These are phyloP conservation scores for Chlorella sorokiniana DNA, from an alignment of 139 green algal species.

Conservation along the genomic window DNA sequence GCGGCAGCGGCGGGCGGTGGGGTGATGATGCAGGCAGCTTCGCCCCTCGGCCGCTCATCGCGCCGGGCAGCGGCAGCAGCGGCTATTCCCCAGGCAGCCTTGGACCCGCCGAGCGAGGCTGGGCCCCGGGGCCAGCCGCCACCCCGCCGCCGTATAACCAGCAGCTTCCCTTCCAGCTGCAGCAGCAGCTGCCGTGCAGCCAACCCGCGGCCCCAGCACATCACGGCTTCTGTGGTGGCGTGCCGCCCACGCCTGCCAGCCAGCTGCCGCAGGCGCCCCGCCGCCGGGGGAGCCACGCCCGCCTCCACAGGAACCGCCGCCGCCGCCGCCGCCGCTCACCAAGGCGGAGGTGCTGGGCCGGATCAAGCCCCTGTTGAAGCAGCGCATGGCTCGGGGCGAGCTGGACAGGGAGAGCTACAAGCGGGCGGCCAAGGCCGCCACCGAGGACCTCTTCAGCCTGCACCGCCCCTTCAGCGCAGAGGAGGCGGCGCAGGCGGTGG, in stretches of 20 bases:
- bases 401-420: conserved; percentile 15
- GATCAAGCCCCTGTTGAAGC: conserved; percentile 12
- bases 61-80: background rate
- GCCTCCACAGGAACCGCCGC: background rate
- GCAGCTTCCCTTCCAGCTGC: background rate
- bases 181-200: background rate
- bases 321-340: background rate
- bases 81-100: too few relatives aligned
- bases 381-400: background rate
- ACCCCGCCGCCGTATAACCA: background rate
- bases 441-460: background rate
- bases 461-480: background rate
- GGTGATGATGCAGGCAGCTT: too few relatives aligned
- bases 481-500: background rate
- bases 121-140: too few relatives aligned
- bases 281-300: background rate
- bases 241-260: background rate
- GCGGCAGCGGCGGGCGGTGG: too few relatives aligned
- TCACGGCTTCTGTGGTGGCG: background rate
- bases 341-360: background rate
- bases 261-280: background rate
- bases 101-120: background rate
- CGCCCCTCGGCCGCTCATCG: too few relatives aligned
- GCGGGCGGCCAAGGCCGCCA: background rate
- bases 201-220: background rate